phyloP scores from a whole-genome alignment of 1,139 yeast genomes.

The Taphrina deformans region DNA sequence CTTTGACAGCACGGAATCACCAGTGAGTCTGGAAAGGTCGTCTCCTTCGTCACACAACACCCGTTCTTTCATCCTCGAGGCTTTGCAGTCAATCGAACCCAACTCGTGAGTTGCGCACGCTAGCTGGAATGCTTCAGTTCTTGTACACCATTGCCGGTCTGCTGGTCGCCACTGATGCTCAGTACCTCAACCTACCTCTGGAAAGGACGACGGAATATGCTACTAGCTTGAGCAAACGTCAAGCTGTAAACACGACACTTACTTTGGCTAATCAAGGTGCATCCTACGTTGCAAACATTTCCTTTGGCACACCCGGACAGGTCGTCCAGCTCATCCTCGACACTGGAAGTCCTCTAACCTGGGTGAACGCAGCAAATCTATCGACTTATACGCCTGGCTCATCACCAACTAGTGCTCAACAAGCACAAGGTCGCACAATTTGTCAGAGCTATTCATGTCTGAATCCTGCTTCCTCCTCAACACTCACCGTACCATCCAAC shows the following conservation, averaged over 20 bases:
- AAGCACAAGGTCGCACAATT: slow-evolving; percentile 10
- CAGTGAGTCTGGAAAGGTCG: too few species aligned
- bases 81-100: too few species aligned
- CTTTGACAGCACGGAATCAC: too few species aligned
- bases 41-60: too few species aligned
- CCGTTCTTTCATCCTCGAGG: too few species aligned
- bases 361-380: slow-evolving; percentile 32
- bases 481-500: slow-evolving; percentile 15
- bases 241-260: slow-evolving; percentile 11
- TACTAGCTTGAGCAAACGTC: slow-evolving; percentile 11
- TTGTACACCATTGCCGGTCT: neutral
- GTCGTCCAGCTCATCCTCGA: slow-evolving; percentile 28
- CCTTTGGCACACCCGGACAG: slow-evolving; percentile 30
- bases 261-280: slow-evolving; percentile 4
- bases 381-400: slow-evolving; percentile 23
- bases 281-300: slow-evolving; percentile 15
- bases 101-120: too few species aligned
- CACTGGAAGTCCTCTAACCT: slow-evolving; percentile 35
- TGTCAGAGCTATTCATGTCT: slow-evolving; percentile 26
- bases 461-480: slow-evolving; percentile 14
- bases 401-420: slow-evolving; percentile 15
- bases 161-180: neutral
- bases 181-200: slow-evolving; percentile 18
- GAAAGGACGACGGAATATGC: neutral
- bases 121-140: neutral